Base-by-base conservation (phyloP, 192 early-diverging fungal genomes). In the Rhizoclosmatium sp. region DNA sequence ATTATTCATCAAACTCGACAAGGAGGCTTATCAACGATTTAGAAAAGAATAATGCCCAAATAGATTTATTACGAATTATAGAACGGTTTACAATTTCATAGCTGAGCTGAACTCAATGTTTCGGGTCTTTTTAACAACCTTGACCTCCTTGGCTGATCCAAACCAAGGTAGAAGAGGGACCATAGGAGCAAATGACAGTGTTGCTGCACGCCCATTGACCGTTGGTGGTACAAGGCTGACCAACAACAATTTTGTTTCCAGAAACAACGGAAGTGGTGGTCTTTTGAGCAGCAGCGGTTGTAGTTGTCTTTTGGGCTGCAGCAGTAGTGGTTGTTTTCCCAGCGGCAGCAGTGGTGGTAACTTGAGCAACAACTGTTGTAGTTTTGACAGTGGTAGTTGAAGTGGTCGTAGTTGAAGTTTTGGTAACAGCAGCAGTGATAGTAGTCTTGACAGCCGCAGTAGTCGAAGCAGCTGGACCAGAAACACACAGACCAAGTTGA, bases 1-100 rank as follows among this genome's bases (percentile, higher is more conserved):
- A 3, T 41, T 78, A 47, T 78, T 61, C 47, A 70, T 78, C 67
- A 78, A 71, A 31, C 31, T 31, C 31, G 31, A 31, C 31, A 31
- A 31, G 31, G 31, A 31, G 31, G 31, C 31, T 31, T 31, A 31
- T 31, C 31, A 31, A 31, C 31, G 31, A 31, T 31, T 31, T 31
- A 31, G 31, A 31, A 31, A 31, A 31, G 31, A 31, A 31, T 31
- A 31, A 31, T 31, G 31, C 31, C 31, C 31, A 31, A 31, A 31
- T 31, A 31, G 31, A 31, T 31, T 31, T 31, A 31, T 31, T 31
- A 31, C 31, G 31, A 31, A 0, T 31, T 31, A 31, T 31, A 31
- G 31, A 31, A 31, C 31, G 31, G 31, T 31, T 31, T 31, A 31
- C 31, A 31, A 31, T 31, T 31, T 31, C 31, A 31, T 31, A 31